Evolutionary conservation across 1,139 yeast genomes (phyloP).

Genomic region (Zygotorulaspora mrakii): DNA sequence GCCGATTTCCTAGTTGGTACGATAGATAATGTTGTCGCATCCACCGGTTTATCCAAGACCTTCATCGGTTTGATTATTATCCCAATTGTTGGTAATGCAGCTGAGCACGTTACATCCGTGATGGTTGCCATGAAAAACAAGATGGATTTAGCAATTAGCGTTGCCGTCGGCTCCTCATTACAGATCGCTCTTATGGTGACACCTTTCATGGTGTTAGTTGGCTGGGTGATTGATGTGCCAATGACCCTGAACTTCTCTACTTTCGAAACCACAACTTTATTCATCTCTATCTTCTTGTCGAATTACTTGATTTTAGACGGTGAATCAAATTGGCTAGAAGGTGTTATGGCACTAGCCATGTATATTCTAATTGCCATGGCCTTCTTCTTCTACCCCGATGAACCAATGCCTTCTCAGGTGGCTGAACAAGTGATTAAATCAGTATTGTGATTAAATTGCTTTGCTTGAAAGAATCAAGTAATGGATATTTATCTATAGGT

Average conservation of each 20-base stretch:
- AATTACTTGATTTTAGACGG: slow-evolving; percentile 89
- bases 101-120: slow-evolving; percentile 96
- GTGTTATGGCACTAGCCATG: slow-evolving; percentile 83
- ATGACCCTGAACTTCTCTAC: slow-evolving; percentile 91
- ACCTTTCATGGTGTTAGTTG: slow-evolving; percentile 88
- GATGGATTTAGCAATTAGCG: slow-evolving; percentile 96
- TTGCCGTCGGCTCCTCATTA: slow-evolving; percentile 94
- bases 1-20: slow-evolving; percentile 94
- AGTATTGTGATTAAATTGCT: neutral
- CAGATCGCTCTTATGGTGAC: slow-evolving; percentile 94
- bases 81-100: slow-evolving; percentile 98
- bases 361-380: slow-evolving; percentile 85
- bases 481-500: too few species aligned
- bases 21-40: slow-evolving; percentile 79
- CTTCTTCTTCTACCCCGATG: slow-evolving; percentile 58
- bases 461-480: neutral
- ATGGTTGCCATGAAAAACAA: slow-evolving; percentile 93
- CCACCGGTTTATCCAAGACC: slow-evolving; percentile 86
- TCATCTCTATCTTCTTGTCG: slow-evolving; percentile 81
- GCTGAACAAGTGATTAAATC: slow-evolving; percentile 1
- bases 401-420: slow-evolving; percentile 13
- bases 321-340: slow-evolving; percentile 95
- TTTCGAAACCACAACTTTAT: slow-evolving; percentile 87
- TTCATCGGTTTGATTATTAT: slow-evolving; percentile 89
- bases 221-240: slow-evolving; percentile 87